Evolutionary conservation across 2,329 filamentous ascomycete genomes (phyloP).

Genomic region (Mycosphaerella sp.): DNA sequence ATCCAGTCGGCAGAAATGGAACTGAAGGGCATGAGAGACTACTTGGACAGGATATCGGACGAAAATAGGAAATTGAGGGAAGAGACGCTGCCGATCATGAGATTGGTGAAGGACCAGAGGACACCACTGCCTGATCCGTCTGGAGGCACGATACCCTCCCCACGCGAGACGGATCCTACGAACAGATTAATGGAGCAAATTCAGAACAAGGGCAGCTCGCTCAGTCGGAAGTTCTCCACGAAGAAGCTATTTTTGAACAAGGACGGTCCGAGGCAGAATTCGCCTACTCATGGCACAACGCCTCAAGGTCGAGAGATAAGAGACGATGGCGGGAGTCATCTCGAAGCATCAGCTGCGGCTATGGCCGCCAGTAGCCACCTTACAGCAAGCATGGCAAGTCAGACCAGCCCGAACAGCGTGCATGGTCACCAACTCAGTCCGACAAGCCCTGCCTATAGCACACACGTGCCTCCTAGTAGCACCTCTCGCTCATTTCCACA

Average conservation of each 20-base stretch:
- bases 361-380: slow-evolving; percentile 47
- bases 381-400: slow-evolving; percentile 43
- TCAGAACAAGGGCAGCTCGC: slow-evolving; percentile 39
- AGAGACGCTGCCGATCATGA: slow-evolving; percentile 83
- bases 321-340: slow-evolving; percentile 30
- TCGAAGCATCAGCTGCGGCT: slow-evolving; percentile 47
- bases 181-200: slow-evolving; percentile 24
- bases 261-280: slow-evolving; percentile 45
- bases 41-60: slow-evolving; percentile 52
- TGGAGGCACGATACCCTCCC: slow-evolving; percentile 30
- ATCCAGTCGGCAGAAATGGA: slow-evolving; percentile 79
- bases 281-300: slow-evolving; percentile 42
- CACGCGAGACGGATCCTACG: slow-evolving; percentile 27
- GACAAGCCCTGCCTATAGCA: slow-evolving; percentile 45
- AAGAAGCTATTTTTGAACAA: slow-evolving; percentile 45
- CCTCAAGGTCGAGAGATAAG: slow-evolving; percentile 29
- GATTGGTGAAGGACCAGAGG: slow-evolving; percentile 83
- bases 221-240: slow-evolving; percentile 49
- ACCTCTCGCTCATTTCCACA: slow-evolving; percentile 29
- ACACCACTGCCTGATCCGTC: slow-evolving; percentile 66
- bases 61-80: slow-evolving; percentile 85
- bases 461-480: slow-evolving; percentile 26
- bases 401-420: slow-evolving; percentile 37
- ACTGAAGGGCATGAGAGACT: slow-evolving; percentile 62
- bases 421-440: slow-evolving; percentile 40